phyloP scores from a whole-genome alignment of 2,329 filamentous ascomycete genomes.

The Pseudogymnoascus sp. region DNA sequence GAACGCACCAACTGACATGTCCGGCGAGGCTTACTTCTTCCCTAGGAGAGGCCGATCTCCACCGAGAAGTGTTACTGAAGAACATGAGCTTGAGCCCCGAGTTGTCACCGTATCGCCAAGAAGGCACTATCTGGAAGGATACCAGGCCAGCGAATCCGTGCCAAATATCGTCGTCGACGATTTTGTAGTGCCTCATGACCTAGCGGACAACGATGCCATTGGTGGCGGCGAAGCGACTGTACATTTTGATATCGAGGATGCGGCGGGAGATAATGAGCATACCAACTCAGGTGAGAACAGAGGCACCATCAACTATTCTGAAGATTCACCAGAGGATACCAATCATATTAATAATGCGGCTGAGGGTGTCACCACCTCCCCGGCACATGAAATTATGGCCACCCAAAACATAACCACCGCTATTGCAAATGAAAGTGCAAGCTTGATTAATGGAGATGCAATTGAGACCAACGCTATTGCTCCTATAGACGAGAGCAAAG shows the following conservation, averaged over 20 bases:
- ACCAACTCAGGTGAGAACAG: not conserved
- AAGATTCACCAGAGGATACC: not conserved
- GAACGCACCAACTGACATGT: slow-evolving; percentile 19
- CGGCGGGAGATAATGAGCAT: not conserved
- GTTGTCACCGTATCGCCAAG: not conserved
- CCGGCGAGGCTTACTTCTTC: slow-evolving; percentile 20
- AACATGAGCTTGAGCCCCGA: not conserved
- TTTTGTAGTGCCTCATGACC: not conserved
- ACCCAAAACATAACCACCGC: not conserved
- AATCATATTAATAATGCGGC: not conserved
- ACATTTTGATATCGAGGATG: not conserved
- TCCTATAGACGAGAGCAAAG: not conserved
- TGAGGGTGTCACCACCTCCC: not conserved
- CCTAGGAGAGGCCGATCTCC: slow-evolving; percentile 26
- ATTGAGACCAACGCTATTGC: not conserved
- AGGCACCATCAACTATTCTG: not conserved
- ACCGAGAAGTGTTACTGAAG: slow-evolving; percentile 11
- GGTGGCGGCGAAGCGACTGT: not conserved
- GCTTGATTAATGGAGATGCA: not conserved
- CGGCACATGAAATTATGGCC: not conserved
- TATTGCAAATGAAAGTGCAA: not conserved
- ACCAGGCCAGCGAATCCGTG: not conserved
- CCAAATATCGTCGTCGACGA: not conserved
- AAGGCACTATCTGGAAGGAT: not conserved
- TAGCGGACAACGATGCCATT: not conserved